These are phyloP conservation scores for Xylaria bambusicola DNA, from an alignment of 495 filamentous ascomycete species.

Conservation along the genomic window DNA sequence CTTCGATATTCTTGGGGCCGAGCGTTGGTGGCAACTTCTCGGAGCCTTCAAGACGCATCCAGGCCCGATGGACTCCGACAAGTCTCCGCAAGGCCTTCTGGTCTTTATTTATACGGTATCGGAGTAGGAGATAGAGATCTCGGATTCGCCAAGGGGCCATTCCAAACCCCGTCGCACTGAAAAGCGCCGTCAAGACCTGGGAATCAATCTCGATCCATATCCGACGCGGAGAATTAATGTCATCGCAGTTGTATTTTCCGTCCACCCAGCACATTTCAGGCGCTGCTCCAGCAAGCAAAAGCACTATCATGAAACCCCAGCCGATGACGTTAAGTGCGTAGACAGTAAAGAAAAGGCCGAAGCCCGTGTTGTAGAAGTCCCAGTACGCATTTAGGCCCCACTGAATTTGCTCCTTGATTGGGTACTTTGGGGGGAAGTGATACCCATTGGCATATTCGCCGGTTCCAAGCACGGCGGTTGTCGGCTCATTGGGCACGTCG, in stretches of 20 bases:
- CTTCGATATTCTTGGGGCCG: constrained; percentile 48
- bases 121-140: constrained; percentile 69
- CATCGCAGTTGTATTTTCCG: constrained; percentile 61
- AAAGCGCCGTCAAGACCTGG: constrained; percentile 80
- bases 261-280: constrained; percentile 70
- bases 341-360: constrained; percentile 72
- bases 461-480: constrained; percentile 17
- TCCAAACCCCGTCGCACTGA: constrained; percentile 86
- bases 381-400: constrained; percentile 59
- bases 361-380: constrained; percentile 58
- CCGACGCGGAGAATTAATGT: constrained; percentile 69
- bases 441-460: constrained; percentile 59
- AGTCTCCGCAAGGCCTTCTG: constrained; percentile 59
- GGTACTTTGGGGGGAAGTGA: constrained; percentile 68
- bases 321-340: constrained; percentile 82
- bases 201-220: constrained; percentile 86
- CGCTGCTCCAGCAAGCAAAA: constrained; percentile 73
- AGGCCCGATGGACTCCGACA: constrained; percentile 65
- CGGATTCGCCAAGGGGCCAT: constrained; percentile 83
- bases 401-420: constrained; percentile 59
- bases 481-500: constrained; percentile 14
- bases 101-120: constrained; percentile 59
- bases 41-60: constrained; percentile 70
- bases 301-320: constrained; percentile 90
- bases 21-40: constrained; percentile 43